Evolutionary conservation across 768 basidiomycete species (phyloP), one percentile per base, ranked within the genome.

Genomic region (Tylopilus sp.): DNA sequence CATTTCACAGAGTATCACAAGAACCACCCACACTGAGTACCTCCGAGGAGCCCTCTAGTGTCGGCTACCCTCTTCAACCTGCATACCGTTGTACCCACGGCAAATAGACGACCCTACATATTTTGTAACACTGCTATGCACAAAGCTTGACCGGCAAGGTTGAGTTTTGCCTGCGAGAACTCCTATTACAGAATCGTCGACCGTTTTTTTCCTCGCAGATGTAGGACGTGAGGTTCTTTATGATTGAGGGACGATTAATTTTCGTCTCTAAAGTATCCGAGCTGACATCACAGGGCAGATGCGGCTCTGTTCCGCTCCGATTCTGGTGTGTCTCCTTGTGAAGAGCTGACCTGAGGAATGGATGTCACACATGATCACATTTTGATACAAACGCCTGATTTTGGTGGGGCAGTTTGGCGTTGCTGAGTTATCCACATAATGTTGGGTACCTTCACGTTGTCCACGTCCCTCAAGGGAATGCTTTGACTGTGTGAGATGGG

Each of bases 11-110:
- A 91, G 70, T 87, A 91, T 73, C 88, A 91, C 81, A 91, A 92
- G 80, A 90, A 92, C 75, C 84, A 88, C 69, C 73, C 84, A n/a
- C 91, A 92, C 72, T 92, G 74, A 71, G 50, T 47, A 55, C 42
- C 15, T 51, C 40, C 22, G 40, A 31, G 48, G 3, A 53, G 44
- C 31, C 26, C 40, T 40, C 17, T 26, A 28, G 39, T 43, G 25
- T 50, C 43, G 33, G 50, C 40, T 44, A 40, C 40, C 22, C 33
- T 42, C 44, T 12, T 51, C 46, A 44, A 35, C 51, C 55, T 48
- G 48, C 57, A 47, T 36, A 54, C 50, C 51, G 35, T 50, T 65
- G 62, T 65, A 66, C 25, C 43, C 21, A 45, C 33, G 22, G 44
- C 57, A 30, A 66, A 69, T 67, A 67, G 67, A 67, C 52, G 36